Evolutionary conservation across 345 rosid genomes (phyloP), one percentile per base, ranked within the genome.

Genomic region (Moringa oleifera): DNA sequence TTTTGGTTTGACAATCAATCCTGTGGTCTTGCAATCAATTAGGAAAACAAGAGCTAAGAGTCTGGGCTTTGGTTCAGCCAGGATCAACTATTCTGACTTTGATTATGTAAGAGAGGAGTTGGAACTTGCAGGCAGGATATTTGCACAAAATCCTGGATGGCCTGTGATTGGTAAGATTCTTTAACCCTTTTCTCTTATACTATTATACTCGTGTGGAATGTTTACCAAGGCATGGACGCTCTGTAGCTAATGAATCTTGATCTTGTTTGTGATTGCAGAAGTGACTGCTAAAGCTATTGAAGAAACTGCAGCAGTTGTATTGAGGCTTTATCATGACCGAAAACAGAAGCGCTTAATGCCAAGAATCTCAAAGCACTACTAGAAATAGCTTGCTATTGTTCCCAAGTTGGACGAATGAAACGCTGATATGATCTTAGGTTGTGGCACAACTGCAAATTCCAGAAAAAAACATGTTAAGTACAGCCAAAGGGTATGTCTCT

Each of bases 281-380:
- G 96, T 90, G 65, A 90, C 97, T 13, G 96, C 84, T 55, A 90
- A 89, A 72, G 96, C 99, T 25, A 82, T 88, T 18, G 95, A 94
- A 78, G 96, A 94, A 83, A 88, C 90, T 62, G 95, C 92, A 0
- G 96, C 96, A 7, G 84, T 88, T 55, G 63, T 94, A 21, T 69
- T 90, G 74, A 86, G 89, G 81, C 85, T 89, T 59, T 79, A 73
- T 66, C 86, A 85, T 63, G 93, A 92, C 58, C 77, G 90, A 70
- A 80, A 72, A 78, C 66, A 83, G 25, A 88, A 63, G 65, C 75
- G 88, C 63, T 74, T 75, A 7, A 90, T 88, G 95, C 96, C 97
- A 47, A 73, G 87, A 47, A 88, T 88, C 73, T 86, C 96, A 47
- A 86, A 85, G 69, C 74, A 71, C 58, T 93, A 90, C 75, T 87